Percentiles rank a stretch among this genome's conserved stretches.
Evolutionary conservation across 2,329 filamentous ascomycete genomes (phyloP).

Genomic region (Pseudofabraea citricarpa): DNA sequence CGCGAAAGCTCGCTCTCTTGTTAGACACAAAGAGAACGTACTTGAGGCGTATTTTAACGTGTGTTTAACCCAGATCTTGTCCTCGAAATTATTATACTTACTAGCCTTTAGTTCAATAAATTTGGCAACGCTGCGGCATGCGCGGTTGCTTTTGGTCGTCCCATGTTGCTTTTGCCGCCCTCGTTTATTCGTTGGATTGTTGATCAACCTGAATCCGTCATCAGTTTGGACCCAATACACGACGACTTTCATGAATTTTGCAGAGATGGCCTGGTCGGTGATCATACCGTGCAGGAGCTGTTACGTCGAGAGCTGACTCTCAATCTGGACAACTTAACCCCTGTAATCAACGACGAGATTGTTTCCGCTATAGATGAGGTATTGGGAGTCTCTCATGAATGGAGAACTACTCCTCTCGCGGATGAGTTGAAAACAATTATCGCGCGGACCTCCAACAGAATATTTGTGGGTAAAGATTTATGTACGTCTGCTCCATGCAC

Average conservation of each 20-base stretch:
- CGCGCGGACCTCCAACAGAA: constrained; percentile 1
- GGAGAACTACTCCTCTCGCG: constrained; percentile 1
- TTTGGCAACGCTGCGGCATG: not conserved
- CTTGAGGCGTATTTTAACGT: constrained; percentile 3
- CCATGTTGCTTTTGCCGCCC: constrained; percentile 1
- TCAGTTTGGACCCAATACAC: constrained; percentile 2
- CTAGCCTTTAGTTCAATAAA: not conserved
- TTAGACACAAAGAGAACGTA: constrained; percentile 2
- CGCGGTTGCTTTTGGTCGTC: constrained; percentile 1
- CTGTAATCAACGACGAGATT: constrained; percentile 1
- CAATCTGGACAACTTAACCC: constrained; percentile 3
- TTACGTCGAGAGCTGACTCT: constrained; percentile 2
- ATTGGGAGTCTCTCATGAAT: constrained; percentile 1
- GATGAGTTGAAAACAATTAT: constrained; percentile 2
- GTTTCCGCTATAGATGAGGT: constrained; percentile 1
- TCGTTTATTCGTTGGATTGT: constrained; percentile 1
- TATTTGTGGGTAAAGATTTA: constrained; percentile 1
- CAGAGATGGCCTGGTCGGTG: not conserved
- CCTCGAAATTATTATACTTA: not conserved
- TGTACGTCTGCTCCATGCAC: not conserved
- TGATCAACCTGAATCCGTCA: constrained; percentile 2
- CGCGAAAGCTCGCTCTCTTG: constrained; percentile 1
- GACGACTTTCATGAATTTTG: constrained; percentile 1
- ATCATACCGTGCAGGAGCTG: constrained; percentile 1
- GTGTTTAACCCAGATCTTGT: not conserved